phyloP scores from a whole-genome alignment of 2,329 filamentous ascomycete genomes.

The Nemania sp. region DNA sequence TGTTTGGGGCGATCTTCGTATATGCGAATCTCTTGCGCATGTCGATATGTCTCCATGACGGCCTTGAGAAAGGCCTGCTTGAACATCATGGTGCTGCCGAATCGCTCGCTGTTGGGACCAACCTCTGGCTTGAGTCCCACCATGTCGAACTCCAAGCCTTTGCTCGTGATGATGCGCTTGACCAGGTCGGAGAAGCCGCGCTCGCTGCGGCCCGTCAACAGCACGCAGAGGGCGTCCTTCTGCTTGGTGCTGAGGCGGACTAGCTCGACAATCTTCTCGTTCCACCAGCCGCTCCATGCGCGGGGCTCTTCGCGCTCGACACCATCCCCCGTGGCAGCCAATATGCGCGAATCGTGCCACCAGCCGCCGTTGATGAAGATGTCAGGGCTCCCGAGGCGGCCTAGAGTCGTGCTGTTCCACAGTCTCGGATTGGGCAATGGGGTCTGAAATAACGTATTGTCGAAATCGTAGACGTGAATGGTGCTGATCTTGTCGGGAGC shows the following conservation, averaged over 20 bases:
- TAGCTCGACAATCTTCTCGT: slow-evolving; percentile 83
- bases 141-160: slow-evolving; percentile 84
- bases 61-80: slow-evolving; percentile 84
- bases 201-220: slow-evolving; percentile 86
- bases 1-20: slow-evolving; percentile 71
- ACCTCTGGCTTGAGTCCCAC: slow-evolving; percentile 83
- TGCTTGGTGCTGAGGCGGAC: slow-evolving; percentile 81
- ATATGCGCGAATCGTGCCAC: slow-evolving; percentile 93
- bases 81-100: slow-evolving; percentile 85
- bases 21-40: slow-evolving; percentile 80
- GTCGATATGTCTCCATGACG: slow-evolving; percentile 82
- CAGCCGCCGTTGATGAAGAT: slow-evolving; percentile 83
- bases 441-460: slow-evolving; percentile 93
- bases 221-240: slow-evolving; percentile 80
- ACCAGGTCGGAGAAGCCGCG: slow-evolving; percentile 76
- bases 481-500: slow-evolving; percentile 71
- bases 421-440: slow-evolving; percentile 86
- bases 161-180: slow-evolving; percentile 78
- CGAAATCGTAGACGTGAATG: slow-evolving; percentile 96
- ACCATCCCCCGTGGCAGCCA: slow-evolving; percentile 84
- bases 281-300: slow-evolving; percentile 96
- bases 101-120: slow-evolving; percentile 78
- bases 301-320: slow-evolving; percentile 78
- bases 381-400: slow-evolving; percentile 75
- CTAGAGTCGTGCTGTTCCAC: slow-evolving; percentile 81